Evolutionary conservation across 1,284 basidiomycete genomes (phyloP).

Genomic region (Rhodotorula sp.): DNA sequence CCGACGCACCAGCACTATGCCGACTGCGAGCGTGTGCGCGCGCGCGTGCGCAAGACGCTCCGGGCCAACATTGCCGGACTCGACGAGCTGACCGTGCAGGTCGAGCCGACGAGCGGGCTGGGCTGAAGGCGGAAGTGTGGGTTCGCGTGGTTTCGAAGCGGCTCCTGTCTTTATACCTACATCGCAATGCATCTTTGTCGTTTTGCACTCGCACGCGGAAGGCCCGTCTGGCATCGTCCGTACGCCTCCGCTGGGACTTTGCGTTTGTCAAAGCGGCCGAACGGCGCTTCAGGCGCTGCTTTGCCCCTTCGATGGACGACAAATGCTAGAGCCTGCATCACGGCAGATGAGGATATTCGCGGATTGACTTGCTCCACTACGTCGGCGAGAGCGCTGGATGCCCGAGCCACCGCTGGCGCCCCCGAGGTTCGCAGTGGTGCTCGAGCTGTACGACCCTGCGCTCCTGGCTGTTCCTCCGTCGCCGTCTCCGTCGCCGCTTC

Average conservation of each 20-base stretch:
- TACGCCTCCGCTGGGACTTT: no score
- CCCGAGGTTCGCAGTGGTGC: slow-evolving; percentile 9
- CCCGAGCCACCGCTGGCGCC: not conserved
- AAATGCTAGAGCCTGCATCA: no score
- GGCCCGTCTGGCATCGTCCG: no score
- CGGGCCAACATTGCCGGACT: slow-evolving; percentile 72
- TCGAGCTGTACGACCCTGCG: slow-evolving; percentile 33
- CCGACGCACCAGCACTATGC: slow-evolving; percentile 55
- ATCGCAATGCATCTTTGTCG: not conserved
- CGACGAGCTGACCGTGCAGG: slow-evolving; percentile 82
- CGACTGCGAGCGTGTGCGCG: slow-evolving; percentile 68
- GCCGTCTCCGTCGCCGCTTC: slow-evolving; percentile 20
- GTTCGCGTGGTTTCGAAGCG: not conserved
- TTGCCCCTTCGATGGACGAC: no score
- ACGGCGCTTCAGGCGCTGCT: no score
- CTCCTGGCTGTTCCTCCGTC: not conserved
- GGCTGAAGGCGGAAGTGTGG: not conserved
- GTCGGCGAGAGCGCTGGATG: not conserved
- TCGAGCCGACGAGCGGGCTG: slow-evolving; percentile 52
- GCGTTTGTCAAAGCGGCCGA: no score
- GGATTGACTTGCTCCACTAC: not conserved
- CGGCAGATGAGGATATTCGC: not conserved
- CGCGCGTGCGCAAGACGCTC: slow-evolving; percentile 71
- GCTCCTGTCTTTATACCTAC: not conserved
- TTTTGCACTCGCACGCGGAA: no score